Conservation (phyloP, 78 protist genomes). For the Protostelium mycophagum region DNA sequence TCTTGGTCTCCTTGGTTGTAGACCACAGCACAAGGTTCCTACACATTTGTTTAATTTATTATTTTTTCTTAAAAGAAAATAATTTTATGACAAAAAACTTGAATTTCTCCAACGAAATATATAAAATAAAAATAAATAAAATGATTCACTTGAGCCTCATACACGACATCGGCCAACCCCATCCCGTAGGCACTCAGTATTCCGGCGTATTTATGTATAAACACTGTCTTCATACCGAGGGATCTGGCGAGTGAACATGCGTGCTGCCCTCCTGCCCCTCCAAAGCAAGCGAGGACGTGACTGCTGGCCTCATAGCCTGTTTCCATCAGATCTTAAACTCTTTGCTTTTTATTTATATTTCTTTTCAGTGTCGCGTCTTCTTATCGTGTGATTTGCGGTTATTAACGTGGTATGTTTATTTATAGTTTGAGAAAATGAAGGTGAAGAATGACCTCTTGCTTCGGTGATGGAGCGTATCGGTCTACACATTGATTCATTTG, state of each 20-base stretch:
- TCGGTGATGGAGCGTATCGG: slow-evolving; percentile 87
- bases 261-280: slow-evolving; percentile 96
- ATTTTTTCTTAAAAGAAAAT: no score
- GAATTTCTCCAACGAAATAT: not conserved
- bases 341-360: no score
- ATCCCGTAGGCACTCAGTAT: slow-evolving; percentile 88
- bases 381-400: not conserved
- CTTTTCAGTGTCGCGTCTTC: no score
- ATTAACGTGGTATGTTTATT: not conserved
- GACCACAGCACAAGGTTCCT: slow-evolving; percentile 51
- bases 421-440: slow-evolving; percentile 1
- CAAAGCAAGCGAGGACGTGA: slow-evolving; percentile 87
- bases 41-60: not conserved
- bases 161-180: slow-evolving; percentile 74
- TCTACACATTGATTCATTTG: slow-evolving; percentile 93
- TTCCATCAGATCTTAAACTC: not conserved
- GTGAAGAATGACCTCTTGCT: slow-evolving; percentile 42
- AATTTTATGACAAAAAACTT: not conserved
- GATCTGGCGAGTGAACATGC: slow-evolving; percentile 89
- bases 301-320: slow-evolving; percentile 44
- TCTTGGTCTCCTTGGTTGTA: slow-evolving; percentile 6
- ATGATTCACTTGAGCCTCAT: slow-evolving; percentile 15
- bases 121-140: not conserved
- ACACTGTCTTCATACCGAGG: slow-evolving; percentile 77
- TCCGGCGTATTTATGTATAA: slow-evolving; percentile 77